Conservation (phyloP, 768 basidiomycete genomes). For the Tricholoma matsutake region DNA sequence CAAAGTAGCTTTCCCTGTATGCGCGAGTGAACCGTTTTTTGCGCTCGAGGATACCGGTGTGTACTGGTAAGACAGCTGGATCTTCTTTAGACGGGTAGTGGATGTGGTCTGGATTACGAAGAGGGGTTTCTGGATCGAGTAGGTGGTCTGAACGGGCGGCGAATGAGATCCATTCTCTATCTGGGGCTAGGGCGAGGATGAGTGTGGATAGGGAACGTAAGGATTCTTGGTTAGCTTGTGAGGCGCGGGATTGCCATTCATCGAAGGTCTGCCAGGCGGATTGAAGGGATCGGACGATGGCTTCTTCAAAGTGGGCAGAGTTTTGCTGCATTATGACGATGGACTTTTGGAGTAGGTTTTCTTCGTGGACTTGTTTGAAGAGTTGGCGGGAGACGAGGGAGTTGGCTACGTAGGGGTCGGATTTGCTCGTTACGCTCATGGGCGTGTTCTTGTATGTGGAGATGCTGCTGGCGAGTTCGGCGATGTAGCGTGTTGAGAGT, state of each 20-base stretch:
- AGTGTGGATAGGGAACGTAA: slow-evolving; percentile 67
- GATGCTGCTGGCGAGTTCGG: slow-evolving; percentile 83
- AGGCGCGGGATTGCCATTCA: slow-evolving; percentile 88
- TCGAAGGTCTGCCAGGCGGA: slow-evolving; percentile 97
- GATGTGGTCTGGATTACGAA: slow-evolving; percentile 74
- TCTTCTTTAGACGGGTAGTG: slow-evolving; percentile 91
- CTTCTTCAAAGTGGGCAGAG: slow-evolving; percentile 94
- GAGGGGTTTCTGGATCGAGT: slow-evolving; percentile 93
- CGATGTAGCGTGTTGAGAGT: slow-evolving; percentile 76
- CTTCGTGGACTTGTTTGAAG: slow-evolving; percentile 91
- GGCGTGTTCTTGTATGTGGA: slow-evolving; percentile 96
- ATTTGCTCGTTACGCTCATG: slow-evolving; percentile 73
- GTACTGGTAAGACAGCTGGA: slow-evolving; percentile 78
- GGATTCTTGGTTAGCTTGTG: slow-evolving; percentile 66
- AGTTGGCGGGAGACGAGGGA: slow-evolving; percentile 74
- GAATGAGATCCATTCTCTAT: slow-evolving; percentile 95
- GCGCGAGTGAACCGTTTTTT: slow-evolving; percentile 92
- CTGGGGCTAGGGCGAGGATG: slow-evolving; percentile 79
- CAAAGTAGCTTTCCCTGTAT: slow-evolving; percentile 84
- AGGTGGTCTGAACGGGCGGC: slow-evolving; percentile 92
- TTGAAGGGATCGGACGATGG: slow-evolving; percentile 91
- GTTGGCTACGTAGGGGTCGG: slow-evolving; percentile 82
- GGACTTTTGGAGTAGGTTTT: slow-evolving; percentile 96
- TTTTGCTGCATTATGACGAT: slow-evolving; percentile 99
- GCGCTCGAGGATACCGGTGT: slow-evolving; percentile 87